Evolutionary conservation across 179 eudicot genomes (phyloP).

Genomic region (Drosera spatulata): DNA sequence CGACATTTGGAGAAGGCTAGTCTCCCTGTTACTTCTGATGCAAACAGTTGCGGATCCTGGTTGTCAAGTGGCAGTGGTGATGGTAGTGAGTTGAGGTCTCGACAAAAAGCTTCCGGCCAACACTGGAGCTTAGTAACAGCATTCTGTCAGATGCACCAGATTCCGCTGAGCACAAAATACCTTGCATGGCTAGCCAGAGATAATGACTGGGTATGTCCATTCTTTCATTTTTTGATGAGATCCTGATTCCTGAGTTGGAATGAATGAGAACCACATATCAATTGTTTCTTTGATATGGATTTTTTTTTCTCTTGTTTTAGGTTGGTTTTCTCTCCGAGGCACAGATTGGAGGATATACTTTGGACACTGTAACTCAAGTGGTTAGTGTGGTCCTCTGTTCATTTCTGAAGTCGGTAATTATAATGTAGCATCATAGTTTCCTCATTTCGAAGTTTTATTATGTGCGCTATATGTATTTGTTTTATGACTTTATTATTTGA

Average conservation of each 20-base stretch:
- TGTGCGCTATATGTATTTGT: neutral
- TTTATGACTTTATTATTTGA: neutral
- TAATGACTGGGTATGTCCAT: conserved; percentile 78
- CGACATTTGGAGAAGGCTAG: conserved; percentile 90
- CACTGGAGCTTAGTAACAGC: conserved; percentile 79
- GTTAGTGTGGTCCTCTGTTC: conserved; percentile 25
- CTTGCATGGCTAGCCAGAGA: conserved; percentile 77
- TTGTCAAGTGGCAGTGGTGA: conserved; percentile 70
- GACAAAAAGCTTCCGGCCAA: conserved; percentile 79
- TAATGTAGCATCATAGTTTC: neutral
- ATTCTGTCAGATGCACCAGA: conserved; percentile 87
- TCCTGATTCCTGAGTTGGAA: neutral
- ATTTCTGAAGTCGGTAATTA: too few species aligned
- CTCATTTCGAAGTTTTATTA: conserved; percentile 4
- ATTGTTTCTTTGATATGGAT: neutral
- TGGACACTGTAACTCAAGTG: conserved; percentile 64
- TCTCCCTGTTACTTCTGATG: conserved; percentile 44
- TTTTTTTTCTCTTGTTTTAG: conserved; percentile 23
- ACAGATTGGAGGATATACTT: conserved; percentile 80
- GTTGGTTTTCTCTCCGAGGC: conserved; percentile 95
- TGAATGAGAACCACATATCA: too few species aligned
- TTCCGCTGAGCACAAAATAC: conserved; percentile 74
- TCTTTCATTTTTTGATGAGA: neutral
- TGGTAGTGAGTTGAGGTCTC: conserved; percentile 79
- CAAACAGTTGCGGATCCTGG: conserved; percentile 87